phyloP scores from a whole-genome alignment of 257 asterid genomes.

The Solanum etuberosum region DNA sequence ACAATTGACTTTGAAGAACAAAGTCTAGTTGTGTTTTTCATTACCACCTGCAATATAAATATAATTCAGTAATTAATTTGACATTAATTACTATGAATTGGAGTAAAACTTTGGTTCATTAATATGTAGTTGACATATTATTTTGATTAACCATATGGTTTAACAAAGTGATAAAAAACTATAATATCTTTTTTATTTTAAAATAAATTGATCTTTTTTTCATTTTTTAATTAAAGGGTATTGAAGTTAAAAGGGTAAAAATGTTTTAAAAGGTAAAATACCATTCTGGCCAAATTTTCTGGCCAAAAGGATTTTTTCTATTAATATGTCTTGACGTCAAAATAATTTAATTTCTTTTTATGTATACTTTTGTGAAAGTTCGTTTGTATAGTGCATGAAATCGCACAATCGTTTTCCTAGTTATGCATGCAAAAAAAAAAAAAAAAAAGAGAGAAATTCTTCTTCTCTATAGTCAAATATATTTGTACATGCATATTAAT shows the following conservation, averaged over 20 bases:
- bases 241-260: too few relatives aligned
- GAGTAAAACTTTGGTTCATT: background rate
- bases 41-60: slow-evolving; percentile 47
- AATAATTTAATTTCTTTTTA: background rate
- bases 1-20: slow-evolving; percentile 67
- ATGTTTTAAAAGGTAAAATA: too few relatives aligned
- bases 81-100: background rate
- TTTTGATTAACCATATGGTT: background rate
- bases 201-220: too few relatives aligned
- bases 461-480: background rate
- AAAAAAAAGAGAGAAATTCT: background rate
- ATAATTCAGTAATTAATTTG: background rate
- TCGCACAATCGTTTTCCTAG: background rate
- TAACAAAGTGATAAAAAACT: background rate
- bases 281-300: too few relatives aligned
- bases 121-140: background rate
- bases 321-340: background rate
- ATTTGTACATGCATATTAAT: background rate
- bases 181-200: too few relatives aligned
- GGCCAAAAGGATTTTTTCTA: too few relatives aligned
- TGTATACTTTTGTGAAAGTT: background rate
- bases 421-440: background rate
- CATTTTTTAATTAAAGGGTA: too few relatives aligned
- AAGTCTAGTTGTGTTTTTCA: slow-evolving; percentile 42
- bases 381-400: background rate